Conservation (phyloP, 2,329 filamentous ascomycete genomes). For the Paecilomyces variotii region DNA sequence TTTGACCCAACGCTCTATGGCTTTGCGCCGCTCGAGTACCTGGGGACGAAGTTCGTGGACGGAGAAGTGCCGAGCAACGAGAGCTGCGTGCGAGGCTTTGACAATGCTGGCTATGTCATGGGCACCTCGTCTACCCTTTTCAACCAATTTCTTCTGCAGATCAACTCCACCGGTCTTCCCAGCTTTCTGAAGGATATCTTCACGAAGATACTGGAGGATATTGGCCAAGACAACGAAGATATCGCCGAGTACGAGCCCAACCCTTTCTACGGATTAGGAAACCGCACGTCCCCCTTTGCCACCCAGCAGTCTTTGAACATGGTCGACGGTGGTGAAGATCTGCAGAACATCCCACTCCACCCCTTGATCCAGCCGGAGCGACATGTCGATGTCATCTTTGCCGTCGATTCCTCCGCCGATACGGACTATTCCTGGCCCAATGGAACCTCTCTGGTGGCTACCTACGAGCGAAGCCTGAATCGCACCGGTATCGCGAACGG, state of each 20-base stretch:
- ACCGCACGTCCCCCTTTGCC: constrained; percentile 51
- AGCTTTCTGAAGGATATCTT: constrained; percentile 46
- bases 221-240: constrained; percentile 58
- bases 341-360: constrained; percentile 71
- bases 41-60: constrained; percentile 63
- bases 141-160: constrained; percentile 63
- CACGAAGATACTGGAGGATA: constrained; percentile 41
- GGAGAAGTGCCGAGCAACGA: constrained; percentile 51
- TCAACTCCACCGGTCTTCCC: constrained; percentile 49
- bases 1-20: constrained; percentile 65
- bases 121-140: constrained; percentile 80
- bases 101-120: constrained; percentile 76
- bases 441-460: constrained; percentile 64
- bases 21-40: constrained; percentile 61
- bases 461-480: constrained; percentile 59
- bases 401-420: constrained; percentile 70
- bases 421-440: constrained; percentile 65
- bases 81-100: constrained; percentile 67
- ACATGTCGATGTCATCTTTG: constrained; percentile 70
- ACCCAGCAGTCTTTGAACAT: constrained; percentile 52
- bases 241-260: constrained; percentile 69
- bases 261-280: constrained; percentile 63
- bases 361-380: constrained; percentile 68
- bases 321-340: constrained; percentile 70
- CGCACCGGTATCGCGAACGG: constrained; percentile 52